Evolutionary conservation across 768 basidiomycete species (phyloP), one percentile per base, ranked within the genome.

Genomic region (Pleurotus sapidus): DNA sequence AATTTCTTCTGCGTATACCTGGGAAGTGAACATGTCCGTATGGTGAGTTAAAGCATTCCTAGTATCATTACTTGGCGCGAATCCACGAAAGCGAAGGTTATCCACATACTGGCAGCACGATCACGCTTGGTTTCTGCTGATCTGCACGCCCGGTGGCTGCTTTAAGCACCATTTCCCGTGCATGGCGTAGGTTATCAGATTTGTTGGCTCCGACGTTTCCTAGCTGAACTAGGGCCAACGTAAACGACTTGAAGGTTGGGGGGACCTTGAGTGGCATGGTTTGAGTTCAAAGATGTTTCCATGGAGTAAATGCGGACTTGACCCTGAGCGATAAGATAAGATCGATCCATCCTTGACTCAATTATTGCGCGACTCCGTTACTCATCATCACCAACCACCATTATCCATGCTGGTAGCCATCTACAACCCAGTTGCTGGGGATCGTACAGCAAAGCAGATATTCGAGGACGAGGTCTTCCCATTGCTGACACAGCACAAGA

Each of bases 1-100:
- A 53, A 95, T 92, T 2, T 74, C 79, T 72, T 96, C 95, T 0
- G 93, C 91, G 63, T 94, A 89, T 7, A 84, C 77, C 0, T n/a
- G 91, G 89, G 67, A 98, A 97, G 67, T 91, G 82, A 2, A 75
- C 73, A 62, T 87, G 83, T 0, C 91, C 90, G 63, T 94, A 93
- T 0, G 91, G 91, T 3, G 89, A 92, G 66, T 93, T 91, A 71
- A 93, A 95, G 70, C 86, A 93, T 82, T 91, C 93, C 92, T 92
- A 58, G 12, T 24, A 30, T 11, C 34, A 50, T 38, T 50, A 38
- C 39, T 59, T 46, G 54, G 27, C 34, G 55, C 46, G 27, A 46
- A 17, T 38, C 25, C 25, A 37, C 7, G 55, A 42, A 17, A 37
- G 39, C 5, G 51, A 49, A 17, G 27, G 49, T 5, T 49, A 20